phyloP scores from a whole-genome alignment of 78 protist genomes.

The Pelomyxa schiedti region DNA sequence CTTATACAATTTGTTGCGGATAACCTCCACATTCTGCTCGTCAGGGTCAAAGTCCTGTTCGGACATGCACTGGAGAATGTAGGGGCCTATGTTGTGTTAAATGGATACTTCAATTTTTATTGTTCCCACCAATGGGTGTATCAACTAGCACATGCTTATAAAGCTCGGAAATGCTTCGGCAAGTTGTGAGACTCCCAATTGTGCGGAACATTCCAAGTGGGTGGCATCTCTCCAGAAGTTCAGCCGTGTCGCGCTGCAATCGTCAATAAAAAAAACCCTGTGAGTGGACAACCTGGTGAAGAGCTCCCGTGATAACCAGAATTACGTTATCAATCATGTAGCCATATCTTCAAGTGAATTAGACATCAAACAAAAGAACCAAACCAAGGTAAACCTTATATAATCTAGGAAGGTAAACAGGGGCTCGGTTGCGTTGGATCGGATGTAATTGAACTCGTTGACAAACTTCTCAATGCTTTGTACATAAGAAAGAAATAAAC shows the following conservation, averaged over 20 bases:
- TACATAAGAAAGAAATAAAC: not conserved
- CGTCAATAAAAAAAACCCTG: too few relatives aligned
- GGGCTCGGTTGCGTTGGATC: slow-evolving; percentile 79
- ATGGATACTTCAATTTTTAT: not conserved
- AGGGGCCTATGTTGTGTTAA: slow-evolving; percentile 52
- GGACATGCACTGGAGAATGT: slow-evolving; percentile 30
- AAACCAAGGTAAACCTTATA: slow-evolving; percentile 53
- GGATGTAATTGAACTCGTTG: slow-evolving; percentile 73
- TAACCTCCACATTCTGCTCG: slow-evolving; percentile 89
- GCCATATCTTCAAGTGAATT: slow-evolving; percentile 29
- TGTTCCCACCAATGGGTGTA: slow-evolving; percentile 77
- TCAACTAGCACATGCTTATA: slow-evolving; percentile 87
- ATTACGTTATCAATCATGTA: slow-evolving; percentile 98
- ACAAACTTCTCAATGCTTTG: slow-evolving; percentile 25
- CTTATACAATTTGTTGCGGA: slow-evolving; percentile 86
- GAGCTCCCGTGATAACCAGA: slow-evolving; percentile 84
- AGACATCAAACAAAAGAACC: not conserved
- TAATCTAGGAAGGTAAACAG: slow-evolving; percentile 88
- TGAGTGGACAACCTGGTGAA: slow-evolving; percentile 64
- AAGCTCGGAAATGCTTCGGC: slow-evolving; percentile 69
- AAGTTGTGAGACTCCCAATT: slow-evolving; percentile 64
- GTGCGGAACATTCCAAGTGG: slow-evolving; percentile 89
- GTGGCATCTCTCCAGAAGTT: slow-evolving; percentile 84
- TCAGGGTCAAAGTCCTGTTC: slow-evolving; percentile 68
- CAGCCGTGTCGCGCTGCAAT: slow-evolving; percentile 60